Evolutionary conservation across 1,284 basidiomycete genomes (phyloP).

Genomic region (Microstroma glucosiphilum): DNA sequence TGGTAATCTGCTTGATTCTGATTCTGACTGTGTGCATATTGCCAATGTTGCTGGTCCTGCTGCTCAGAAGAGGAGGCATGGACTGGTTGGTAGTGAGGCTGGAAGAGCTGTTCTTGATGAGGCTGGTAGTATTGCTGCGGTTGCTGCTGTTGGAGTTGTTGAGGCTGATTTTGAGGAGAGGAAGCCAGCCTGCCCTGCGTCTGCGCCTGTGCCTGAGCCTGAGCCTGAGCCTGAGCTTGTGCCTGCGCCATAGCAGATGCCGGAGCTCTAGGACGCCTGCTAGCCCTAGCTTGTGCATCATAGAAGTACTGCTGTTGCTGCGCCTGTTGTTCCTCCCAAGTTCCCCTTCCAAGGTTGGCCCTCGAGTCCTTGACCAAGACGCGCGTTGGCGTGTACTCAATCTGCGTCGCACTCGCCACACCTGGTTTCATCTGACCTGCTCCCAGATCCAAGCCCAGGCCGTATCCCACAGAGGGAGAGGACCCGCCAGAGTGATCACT

Average conservation of each 20-base stretch:
- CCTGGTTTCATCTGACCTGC: not conserved
- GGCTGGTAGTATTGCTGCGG: not conserved
- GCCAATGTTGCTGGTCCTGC: conserved; percentile 3
- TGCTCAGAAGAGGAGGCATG: not conserved
- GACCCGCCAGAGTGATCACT: not conserved
- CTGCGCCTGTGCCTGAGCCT: no score
- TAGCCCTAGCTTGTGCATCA: no score
- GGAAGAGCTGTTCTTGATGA: not conserved
- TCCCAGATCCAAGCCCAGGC: not conserved
- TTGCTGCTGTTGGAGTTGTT: not conserved
- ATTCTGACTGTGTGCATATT: not conserved
- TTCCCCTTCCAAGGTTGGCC: not conserved
- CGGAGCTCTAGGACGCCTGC: no score
- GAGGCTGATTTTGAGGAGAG: not conserved
- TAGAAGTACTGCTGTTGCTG: no score
- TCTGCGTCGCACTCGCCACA: no score
- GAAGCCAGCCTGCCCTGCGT: no score
- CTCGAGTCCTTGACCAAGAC: not conserved
- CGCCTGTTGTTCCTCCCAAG: not conserved
- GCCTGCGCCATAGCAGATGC: no score
- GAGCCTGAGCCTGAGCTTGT: no score
- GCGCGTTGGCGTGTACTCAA: no score
- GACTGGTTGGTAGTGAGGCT: not conserved
- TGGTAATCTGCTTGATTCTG: not conserved
- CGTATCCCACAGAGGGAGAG: not conserved